Conservation (phyloP, 768 basidiomycete species). For the Lactarius sanguifluus region DNA sequence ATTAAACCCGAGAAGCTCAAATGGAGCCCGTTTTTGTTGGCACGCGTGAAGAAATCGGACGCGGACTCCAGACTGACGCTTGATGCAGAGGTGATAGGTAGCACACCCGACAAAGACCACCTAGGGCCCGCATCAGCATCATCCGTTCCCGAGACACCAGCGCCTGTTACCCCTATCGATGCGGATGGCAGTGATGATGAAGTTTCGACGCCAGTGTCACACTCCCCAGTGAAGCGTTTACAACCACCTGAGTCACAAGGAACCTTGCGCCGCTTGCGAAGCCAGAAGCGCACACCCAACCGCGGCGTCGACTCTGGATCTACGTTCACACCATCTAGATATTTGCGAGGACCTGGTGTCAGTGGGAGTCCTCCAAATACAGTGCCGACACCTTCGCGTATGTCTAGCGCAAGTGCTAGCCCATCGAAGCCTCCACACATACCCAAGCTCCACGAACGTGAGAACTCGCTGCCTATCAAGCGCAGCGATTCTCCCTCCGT, state of each 20-base stretch:
- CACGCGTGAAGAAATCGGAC: slow-evolving; percentile 42
- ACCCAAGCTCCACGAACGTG: slow-evolving; percentile 14
- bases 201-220: slow-evolving; percentile 15
- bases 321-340: slow-evolving; percentile 22
- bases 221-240: slow-evolving; percentile 26
- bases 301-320: slow-evolving; percentile 4
- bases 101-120: slow-evolving; percentile 24
- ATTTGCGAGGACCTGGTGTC: slow-evolving; percentile 24
- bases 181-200: slow-evolving; percentile 19
- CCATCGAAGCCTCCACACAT: slow-evolving; percentile 10
- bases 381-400: slow-evolving; percentile 17
- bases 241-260: slow-evolving; percentile 16
- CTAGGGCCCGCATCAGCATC: slow-evolving; percentile 19
- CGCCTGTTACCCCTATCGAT: slow-evolving; percentile 25
- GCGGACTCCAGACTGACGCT: slow-evolving; percentile 21
- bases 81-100: slow-evolving; percentile 13
- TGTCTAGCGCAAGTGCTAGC: slow-evolving; percentile 16
- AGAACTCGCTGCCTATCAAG: slow-evolving; percentile 9
- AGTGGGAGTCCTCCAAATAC: slow-evolving; percentile 25
- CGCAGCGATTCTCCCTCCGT: slow-evolving; percentile 23
- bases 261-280: slow-evolving; percentile 24
- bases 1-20: slow-evolving; percentile 83
- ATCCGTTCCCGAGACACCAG: slow-evolving; percentile 26
- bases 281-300: slow-evolving; percentile 17
- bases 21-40: slow-evolving; percentile 90